Evolutionary conservation across 139 green algal species (phyloP), one percentile per base, ranked within the genome.

Genomic region (Tetradesmus lagerheimii): DNA sequence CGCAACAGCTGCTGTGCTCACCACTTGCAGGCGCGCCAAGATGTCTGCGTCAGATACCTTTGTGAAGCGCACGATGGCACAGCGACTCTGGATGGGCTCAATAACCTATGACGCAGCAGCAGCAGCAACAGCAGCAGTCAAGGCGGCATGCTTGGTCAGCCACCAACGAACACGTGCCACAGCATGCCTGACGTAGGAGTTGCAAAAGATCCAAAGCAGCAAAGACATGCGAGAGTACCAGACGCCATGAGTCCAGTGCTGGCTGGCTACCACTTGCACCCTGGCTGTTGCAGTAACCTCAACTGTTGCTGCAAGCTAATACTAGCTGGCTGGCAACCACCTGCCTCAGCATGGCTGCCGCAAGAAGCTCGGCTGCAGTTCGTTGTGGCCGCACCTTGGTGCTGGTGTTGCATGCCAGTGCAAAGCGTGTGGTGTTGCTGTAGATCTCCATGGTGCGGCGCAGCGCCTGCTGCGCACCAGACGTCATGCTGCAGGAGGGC

Each of bases 371-470:
- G n/a, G n/a, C n/a, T n/a, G n/a, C n/a, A n/a, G n/a, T n/a, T n/a
- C n/a, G n/a, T n/a, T n/a, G n/a, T n/a, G n/a, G n/a, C 4, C 84
- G 4, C 50, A 90, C 87, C 91, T 99, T 99, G 74, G 95, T 97
- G 57, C 93, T 97, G 57, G 94, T 77, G 94, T 99, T 99, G 96
- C 97, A 99, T 15, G 98, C 98, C 27, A 99, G 95, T 9, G 98
- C 98, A 88, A 99, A 99, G 83, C 98, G 96, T 4, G 98, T 99
- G 62, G 98, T 99, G 75, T 89, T 92, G 41, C 91, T 97, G 94
- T 99, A 98, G 34, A 99, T 96, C 92, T 99, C 98, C 98, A 99
- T 99, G 2, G 98, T 99, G n/a, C 98, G 94, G 23, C 98, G 93
- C 89, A 99, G 94, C 4, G 98, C 98, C 92, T 99, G 98, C 95